A percentile compares a stretch with the other conserved stretches of the same genome.
phyloP scores from a whole-genome alignment of 192 early-diverging fungal species.

The Glomus cerebriforme region DNA sequence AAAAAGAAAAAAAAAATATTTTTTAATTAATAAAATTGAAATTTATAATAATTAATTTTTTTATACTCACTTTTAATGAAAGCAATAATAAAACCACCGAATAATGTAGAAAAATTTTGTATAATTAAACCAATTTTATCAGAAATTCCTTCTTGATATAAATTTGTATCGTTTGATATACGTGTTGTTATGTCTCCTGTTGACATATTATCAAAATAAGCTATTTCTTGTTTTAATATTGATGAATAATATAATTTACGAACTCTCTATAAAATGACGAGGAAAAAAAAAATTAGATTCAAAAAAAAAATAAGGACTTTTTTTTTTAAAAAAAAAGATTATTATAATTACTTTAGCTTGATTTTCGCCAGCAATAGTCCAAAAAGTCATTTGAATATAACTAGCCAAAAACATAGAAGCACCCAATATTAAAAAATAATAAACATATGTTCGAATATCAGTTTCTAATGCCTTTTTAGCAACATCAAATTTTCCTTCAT shows the following conservation, averaged over 20 bases:
- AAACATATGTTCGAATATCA: slow-evolving; percentile 20
- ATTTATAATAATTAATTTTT: slow-evolving; percentile 28
- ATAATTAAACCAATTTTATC: slow-evolving; percentile 78
- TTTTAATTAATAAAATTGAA: background rate
- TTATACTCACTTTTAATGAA: slow-evolving; percentile 70
- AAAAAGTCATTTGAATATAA: slow-evolving; percentile 65
- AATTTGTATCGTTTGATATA: slow-evolving; percentile 76
- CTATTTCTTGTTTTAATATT: slow-evolving; percentile 80
- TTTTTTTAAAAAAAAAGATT: background rate
- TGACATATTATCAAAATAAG: slow-evolving; percentile 69
- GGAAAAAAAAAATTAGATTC: background rate
- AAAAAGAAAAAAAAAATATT: too few relatives aligned
- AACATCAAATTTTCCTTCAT: background rate
- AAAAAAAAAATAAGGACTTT: background rate
- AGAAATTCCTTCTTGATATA: slow-evolving; percentile 83
- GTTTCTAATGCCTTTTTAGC: background rate
- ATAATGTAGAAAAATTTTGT: slow-evolving; percentile 63
- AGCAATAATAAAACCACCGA: slow-evolving; percentile 72
- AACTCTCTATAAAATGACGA: slow-evolving; percentile 29
- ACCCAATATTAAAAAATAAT: slow-evolving; percentile 49
- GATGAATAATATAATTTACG: slow-evolving; percentile 67
- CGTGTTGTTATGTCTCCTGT: slow-evolving; percentile 71
- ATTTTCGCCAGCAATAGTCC: slow-evolving; percentile 59
- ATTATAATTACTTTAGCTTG: slow-evolving; percentile 37
- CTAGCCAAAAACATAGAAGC: slow-evolving; percentile 55